Conservation (phyloP, 202 grass and related monocot genomes). For the Panicum hallii region DNA sequence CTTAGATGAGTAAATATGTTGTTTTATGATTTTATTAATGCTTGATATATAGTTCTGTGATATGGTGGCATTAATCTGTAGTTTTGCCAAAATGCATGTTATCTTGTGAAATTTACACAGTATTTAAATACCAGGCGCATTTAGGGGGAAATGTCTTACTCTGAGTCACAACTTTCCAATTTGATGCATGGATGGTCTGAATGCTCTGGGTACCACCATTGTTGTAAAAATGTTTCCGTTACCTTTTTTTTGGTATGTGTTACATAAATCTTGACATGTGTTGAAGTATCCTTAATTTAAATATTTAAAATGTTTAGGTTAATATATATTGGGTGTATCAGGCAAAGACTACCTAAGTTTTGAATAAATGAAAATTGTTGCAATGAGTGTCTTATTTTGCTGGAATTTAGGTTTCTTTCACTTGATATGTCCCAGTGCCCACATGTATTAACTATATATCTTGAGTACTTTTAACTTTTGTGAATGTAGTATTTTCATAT, state of each 20-base stretch:
- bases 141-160: background rate
- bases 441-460: background rate
- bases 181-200: background rate
- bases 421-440: background rate
- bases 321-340: background rate
- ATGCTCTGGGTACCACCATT: background rate
- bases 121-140: background rate
- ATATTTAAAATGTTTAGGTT: slow-evolving; percentile 8
- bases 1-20: background rate
- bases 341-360: background rate
- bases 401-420: background rate
- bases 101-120: background rate
- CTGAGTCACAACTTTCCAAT: background rate
- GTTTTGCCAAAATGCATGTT: background rate
- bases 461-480: slow-evolving; percentile 1
- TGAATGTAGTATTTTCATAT: slow-evolving; percentile 23
- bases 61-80: background rate
- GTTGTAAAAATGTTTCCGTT: slow-evolving; percentile 1
- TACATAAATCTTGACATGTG: slow-evolving; percentile 12
- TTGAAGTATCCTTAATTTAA: background rate
- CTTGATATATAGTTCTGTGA: background rate
- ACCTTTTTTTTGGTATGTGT: background rate
- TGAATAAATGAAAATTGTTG: background rate
- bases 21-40: background rate
- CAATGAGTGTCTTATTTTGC: background rate